Evolutionary conservation across 2,329 filamentous ascomycete species (phyloP), one percentile per base, ranked within the genome.

Genomic region (Xylaria hypoxylon): DNA sequence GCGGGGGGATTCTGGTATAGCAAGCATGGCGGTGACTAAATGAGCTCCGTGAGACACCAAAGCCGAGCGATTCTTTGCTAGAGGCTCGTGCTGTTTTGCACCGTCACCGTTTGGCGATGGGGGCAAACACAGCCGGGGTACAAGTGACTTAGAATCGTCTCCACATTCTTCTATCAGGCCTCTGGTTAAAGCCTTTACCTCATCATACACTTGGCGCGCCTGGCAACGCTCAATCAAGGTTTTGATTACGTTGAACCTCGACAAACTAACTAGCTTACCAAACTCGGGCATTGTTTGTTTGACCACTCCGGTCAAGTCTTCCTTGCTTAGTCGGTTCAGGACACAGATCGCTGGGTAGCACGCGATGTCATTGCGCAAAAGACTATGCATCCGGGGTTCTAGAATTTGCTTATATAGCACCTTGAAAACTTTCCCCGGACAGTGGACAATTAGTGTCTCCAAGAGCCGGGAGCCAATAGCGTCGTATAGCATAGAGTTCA

Each of bases 341-440:
- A 96, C 89, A 64, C 89, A 88, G 71, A 94, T 92, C 22, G 93
- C 93, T 0, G 96, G 92, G 75, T 97, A 98, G 26, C 89, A 91
- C 5, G 96, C 94, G 55, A 94, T 92, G 73, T 97, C 94, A 77
- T 98, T 98, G 64, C 94, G 90, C 5, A 95, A 88, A 65, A 97
- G 86, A 44, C 89, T 92, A 24, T 90, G 89, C 73, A 98, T 91
- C 28, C 93, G 88, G 15, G 91, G 89, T 68, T 90, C 91, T 79
- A 98, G 92, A 70, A 94, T 88, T 71, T 90, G 89, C 64, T 86
- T 88, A 80, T 96, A 95, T 5, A 99, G 85, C 15, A 89, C 87
- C 79, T 97, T 97, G 87, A 98, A 99, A 38, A 94, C 81, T 79
- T 96, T 97, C 48, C 92, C 94, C 0, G 96, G 94, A 17, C 90